Evolutionary conservation across 768 basidiomycete genomes (phyloP).

Genomic region (Suillus decipiens): DNA sequence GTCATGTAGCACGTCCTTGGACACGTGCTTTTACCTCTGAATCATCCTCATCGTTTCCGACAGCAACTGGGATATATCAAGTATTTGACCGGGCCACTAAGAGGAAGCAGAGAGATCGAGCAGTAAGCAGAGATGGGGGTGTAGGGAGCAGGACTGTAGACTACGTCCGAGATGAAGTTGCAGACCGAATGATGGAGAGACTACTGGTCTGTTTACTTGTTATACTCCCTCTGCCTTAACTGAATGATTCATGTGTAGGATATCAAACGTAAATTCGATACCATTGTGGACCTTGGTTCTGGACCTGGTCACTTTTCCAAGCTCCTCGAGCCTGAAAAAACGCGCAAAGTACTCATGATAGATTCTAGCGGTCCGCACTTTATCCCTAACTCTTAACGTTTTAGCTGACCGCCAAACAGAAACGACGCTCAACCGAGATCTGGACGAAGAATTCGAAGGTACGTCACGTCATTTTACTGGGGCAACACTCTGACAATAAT

Average conservation of each 20-base stretch:
- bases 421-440: slow-evolving; percentile 71
- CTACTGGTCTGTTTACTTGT: slow-evolving; percentile 59
- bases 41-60: slow-evolving; percentile 40
- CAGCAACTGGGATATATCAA: slow-evolving; percentile 57
- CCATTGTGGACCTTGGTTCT: slow-evolving; percentile 85
- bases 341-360: slow-evolving; percentile 77
- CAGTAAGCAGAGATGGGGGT: slow-evolving; percentile 59
- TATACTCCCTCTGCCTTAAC: slow-evolving; percentile 9
- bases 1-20: slow-evolving; percentile 12
- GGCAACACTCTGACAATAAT: slow-evolving; percentile 2
- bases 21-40: slow-evolving; percentile 51
- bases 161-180: slow-evolving; percentile 89
- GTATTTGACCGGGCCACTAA: slow-evolving; percentile 89
- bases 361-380: slow-evolving; percentile 75
- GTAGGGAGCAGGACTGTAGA: slow-evolving; percentile 76
- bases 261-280: slow-evolving; percentile 80
- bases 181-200: slow-evolving; percentile 88
- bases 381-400: slow-evolving; percentile 4
- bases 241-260: slow-evolving; percentile 56
- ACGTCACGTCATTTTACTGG: slow-evolving; percentile 15
- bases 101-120: slow-evolving; percentile 72
- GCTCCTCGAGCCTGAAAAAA: slow-evolving; percentile 67
- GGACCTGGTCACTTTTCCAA: slow-evolving; percentile 93
- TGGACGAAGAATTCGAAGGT: slow-evolving; percentile 83
- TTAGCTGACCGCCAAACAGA: slow-evolving; percentile 43